These are phyloP conservation scores for Corylus heterophylla DNA, from an alignment of 306 rosid species.

Conservation along the genomic window DNA sequence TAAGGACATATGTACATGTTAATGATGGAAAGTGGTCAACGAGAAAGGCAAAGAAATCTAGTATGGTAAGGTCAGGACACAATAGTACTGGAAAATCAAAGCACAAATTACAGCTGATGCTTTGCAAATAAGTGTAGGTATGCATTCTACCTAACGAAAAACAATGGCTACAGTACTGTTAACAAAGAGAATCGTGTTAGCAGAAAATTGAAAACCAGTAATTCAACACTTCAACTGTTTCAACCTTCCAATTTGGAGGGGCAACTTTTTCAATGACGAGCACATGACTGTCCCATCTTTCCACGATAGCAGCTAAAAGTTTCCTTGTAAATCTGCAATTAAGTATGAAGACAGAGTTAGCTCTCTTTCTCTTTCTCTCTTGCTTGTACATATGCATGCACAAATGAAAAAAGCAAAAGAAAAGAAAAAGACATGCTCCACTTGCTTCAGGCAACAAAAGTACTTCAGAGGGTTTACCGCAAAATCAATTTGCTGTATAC, in stretches of 20 bases:
- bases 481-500: conserved; percentile 86
- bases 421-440: conserved; percentile 20
- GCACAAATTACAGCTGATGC: neutral
- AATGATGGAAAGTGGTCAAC: neutral
- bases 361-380: neutral
- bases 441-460: conserved; percentile 2
- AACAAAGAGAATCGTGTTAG: conserved; percentile 16
- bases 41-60: neutral
- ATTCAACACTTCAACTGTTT: conserved; percentile 16
- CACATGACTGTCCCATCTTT: conserved; percentile 77
- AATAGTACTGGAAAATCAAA: neutral
- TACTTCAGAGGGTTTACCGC: conserved; percentile 48
- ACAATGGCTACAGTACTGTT: neutral
- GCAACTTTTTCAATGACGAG: conserved; percentile 60
- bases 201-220: neutral
- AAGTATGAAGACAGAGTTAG: conserved; percentile 19
- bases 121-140: conserved; percentile 9
- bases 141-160: neutral
- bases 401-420: neutral
- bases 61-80: neutral
- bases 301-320: conserved; percentile 79
- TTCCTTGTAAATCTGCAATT: conserved; percentile 75
- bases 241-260: conserved; percentile 92
- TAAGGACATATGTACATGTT: neutral
- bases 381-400: conserved; percentile 4